A percentile compares a stretch with the other conserved stretches of the same genome.
These are phyloP conservation scores for Cubamyces sp. DNA, from an alignment of 768 basidiomycete species.

Conservation along the genomic window DNA sequence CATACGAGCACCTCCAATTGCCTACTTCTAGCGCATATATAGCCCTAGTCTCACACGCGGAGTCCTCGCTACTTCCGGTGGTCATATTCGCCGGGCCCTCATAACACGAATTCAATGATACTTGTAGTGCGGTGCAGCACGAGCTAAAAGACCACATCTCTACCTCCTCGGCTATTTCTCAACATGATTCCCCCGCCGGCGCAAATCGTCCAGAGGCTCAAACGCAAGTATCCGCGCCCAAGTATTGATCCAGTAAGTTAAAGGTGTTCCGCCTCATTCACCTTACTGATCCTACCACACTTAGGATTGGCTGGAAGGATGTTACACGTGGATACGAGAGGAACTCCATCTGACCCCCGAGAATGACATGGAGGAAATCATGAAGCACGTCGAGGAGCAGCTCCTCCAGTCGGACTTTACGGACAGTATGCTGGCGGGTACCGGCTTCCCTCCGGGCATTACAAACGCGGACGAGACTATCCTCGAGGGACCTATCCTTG, in stretches of 20 bases:
- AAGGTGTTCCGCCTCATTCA: not conserved
- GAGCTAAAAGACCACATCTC: not conserved
- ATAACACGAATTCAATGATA: not conserved
- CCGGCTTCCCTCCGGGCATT: slow-evolving; percentile 63
- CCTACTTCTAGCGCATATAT: slow-evolving; percentile 6
- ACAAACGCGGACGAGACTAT: slow-evolving; percentile 41
- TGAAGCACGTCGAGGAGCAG: slow-evolving; percentile 61
- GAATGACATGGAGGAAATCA: slow-evolving; percentile 54
- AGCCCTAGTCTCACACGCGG: too few species aligned
- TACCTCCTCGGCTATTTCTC: not conserved
- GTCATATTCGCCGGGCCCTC: not conserved
- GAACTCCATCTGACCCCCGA: slow-evolving; percentile 52
- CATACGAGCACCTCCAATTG: not conserved
- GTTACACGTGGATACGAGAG: slow-evolving; percentile 63
- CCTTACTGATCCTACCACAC: not conserved
- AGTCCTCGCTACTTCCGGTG: not conserved
- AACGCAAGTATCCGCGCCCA: slow-evolving; percentile 60
- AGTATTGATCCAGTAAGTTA: slow-evolving; percentile 61
- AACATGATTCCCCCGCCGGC: slow-evolving; percentile 35
- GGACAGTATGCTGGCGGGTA: slow-evolving; percentile 72
- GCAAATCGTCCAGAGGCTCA: slow-evolving; percentile 55
- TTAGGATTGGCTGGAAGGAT: slow-evolving; percentile 78
- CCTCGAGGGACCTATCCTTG: slow-evolving; percentile 58
- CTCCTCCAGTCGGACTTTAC: slow-evolving; percentile 71
- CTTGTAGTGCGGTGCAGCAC: too few species aligned